Conservation (phyloP, 257 asterid genomes). For the Jaltomata sinuosa region DNA sequence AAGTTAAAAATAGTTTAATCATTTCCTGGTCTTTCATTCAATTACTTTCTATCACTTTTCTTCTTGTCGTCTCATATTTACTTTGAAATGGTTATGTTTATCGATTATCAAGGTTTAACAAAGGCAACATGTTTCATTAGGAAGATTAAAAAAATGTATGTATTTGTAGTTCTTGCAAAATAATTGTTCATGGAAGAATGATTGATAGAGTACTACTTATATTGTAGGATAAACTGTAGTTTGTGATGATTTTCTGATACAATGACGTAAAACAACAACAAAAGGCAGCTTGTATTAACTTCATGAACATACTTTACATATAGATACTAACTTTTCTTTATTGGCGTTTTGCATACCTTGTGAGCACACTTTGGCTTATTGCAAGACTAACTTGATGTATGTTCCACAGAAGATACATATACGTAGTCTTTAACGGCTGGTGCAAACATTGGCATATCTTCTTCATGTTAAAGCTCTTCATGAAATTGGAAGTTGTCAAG, state of each 20-base stretch:
- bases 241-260: background rate
- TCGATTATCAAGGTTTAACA: background rate
- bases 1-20: background rate
- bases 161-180: background rate
- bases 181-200: background rate
- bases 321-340: background rate
- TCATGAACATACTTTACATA: background rate
- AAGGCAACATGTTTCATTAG: background rate
- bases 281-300: background rate
- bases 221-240: background rate
- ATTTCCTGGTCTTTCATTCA: background rate
- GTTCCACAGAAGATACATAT: background rate
- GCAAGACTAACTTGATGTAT: background rate
- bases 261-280: background rate
- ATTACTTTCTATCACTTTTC: background rate
- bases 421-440: background rate
- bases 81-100: background rate
- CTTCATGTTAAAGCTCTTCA: constrained; percentile 39
- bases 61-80: background rate
- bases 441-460: background rate
- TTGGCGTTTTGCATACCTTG: background rate
- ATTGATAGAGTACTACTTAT: background rate
- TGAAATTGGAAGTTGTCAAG: constrained; percentile 21
- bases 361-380: background rate
- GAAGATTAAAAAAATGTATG: background rate